Base-by-base conservation (phyloP, 805 yeast genomes). In the Cyberlindnera japonica region DNA sequence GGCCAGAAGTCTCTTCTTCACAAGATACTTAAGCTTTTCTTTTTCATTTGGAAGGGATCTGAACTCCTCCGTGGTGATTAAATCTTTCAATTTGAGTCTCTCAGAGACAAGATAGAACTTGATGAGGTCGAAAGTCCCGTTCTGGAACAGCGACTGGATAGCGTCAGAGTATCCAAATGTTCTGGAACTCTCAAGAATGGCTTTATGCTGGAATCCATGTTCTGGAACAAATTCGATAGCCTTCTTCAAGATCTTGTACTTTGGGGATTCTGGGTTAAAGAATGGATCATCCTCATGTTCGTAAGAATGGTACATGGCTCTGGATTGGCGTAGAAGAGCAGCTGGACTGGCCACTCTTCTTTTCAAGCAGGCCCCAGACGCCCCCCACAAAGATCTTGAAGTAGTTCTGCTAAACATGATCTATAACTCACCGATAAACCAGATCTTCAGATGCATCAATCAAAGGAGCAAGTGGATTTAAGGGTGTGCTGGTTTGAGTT, bases 51-150 rank as follows among this genome's bases (percentile, higher is more conserved):
- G 48, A 37, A 65, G 40, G 10, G 48, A 33, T 14, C 47, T 44
- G 55, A 58, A 54, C 44, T 64, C 60, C 23, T 53, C 54, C 47
- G 48, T 39, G 43, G 62, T 50, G 15, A 58, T 53, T 32, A 57
- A 58, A 25, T 59, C 57, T 37, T 67, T 66, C 48, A 81, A 51
- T 38, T 63, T 65, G 23, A 59, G 43, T 51, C 78, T 68, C 50
- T 75, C 69, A 59, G 69, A 68, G 32, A 73, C 69, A 30, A 79
- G 55, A 61, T 80, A 77, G 43, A 76, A 72, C 58, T 69, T 75
- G 37, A 79, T 72, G 45, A 83, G 71, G 38, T 78, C 77, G 28
- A 69, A 63, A 10, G 67, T 61, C 4, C 79, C 79, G 28, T 59
- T 53, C 5, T 63, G 60, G 47, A 69, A 70, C 15, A 70, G 43